Evolutionary conservation across 163 green algal genomes (phyloP).

Genomic region (Prototheca wickerhamii): DNA sequence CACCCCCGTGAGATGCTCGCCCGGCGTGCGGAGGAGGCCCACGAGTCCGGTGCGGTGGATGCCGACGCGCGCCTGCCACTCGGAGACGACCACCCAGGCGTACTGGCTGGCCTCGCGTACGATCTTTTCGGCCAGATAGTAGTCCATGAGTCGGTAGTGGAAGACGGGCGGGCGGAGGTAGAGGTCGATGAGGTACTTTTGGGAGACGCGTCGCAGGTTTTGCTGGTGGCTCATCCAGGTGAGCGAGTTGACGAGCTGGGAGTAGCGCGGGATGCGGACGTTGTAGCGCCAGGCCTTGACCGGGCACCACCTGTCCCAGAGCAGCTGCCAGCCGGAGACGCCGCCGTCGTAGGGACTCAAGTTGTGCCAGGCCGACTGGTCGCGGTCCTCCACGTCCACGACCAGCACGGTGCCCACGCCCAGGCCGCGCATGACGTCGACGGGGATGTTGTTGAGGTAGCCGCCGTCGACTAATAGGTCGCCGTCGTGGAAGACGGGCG

Average conservation of each 20-base stretch:
- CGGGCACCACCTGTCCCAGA: constrained; percentile 68
- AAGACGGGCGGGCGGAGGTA: constrained; percentile 65
- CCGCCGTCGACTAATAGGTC: constrained; percentile 62
- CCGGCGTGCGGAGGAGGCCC: neutral
- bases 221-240: constrained; percentile 62
- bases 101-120: constrained; percentile 58
- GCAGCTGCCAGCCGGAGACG: constrained; percentile 61
- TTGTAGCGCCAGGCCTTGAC: constrained; percentile 32
- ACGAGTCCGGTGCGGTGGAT: neutral
- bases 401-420: constrained; percentile 58
- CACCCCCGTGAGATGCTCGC: neutral
- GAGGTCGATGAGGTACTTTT: constrained; percentile 62
- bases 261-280: constrained; percentile 45
- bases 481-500: constrained; percentile 48
- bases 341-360: constrained; percentile 59
- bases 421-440: constrained; percentile 65
- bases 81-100: constrained; percentile 33
- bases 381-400: constrained; percentile 74
- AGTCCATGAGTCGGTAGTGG: constrained; percentile 57
- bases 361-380: constrained; percentile 54
- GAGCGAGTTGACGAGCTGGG: constrained; percentile 57
- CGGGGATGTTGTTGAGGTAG: constrained; percentile 70
- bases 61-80: constrained; percentile 41
- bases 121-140: constrained; percentile 61
- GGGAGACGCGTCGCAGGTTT: constrained; percentile 44